Base-by-base conservation (phyloP, 352 stramenopile genomes). In the Phytophthora pisi region DNA sequence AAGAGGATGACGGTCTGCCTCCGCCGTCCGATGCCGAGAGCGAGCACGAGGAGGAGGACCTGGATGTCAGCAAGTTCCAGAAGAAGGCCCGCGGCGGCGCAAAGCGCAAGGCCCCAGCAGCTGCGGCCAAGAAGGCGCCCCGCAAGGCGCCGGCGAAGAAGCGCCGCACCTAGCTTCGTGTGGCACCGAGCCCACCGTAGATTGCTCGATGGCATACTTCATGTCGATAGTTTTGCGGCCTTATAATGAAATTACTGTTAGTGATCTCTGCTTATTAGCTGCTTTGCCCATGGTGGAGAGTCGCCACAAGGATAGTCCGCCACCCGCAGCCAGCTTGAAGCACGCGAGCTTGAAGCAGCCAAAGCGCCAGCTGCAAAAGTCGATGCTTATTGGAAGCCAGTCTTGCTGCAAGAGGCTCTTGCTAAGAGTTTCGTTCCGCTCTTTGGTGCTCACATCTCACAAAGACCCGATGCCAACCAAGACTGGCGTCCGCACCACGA, bases 61-160 rank as follows among this genome's bases (percentile, higher is more conserved):
- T 86, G 23, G 86, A 95, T 50, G 70, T 94, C 53, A 90, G 77
- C 62, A 88, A 91, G 70, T 96, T 96, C 62, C 86, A 94, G 61
- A 94, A 90, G 72, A 96, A 96, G 42, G 13, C 69, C 7, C 75
- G 84, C 5, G 75, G 78, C 18, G 62, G 23, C 51, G 73, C 55
- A 18, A 93, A 93, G 63, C 80, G 83, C 57, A 93, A 93, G 61
- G 60, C 78, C n/a, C 60, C 70, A 3, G 50, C 61, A 31, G 65
- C 68, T 28, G 51, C 67, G 49, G 53, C 23, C 50, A 84, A 86
- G 60, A 86, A 98, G 34, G 59, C 70, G 8, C 57, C 68, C n/a
- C 67, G 68, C 50, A 88, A 86, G 49, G 66, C 79, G 7, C 67
- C 82, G 23, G 69, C 74, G 9, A 93, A 93, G 75, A 91, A 89